Conservation (phyloP, 257 asterid species). For the Nicotiana knightiana region DNA sequence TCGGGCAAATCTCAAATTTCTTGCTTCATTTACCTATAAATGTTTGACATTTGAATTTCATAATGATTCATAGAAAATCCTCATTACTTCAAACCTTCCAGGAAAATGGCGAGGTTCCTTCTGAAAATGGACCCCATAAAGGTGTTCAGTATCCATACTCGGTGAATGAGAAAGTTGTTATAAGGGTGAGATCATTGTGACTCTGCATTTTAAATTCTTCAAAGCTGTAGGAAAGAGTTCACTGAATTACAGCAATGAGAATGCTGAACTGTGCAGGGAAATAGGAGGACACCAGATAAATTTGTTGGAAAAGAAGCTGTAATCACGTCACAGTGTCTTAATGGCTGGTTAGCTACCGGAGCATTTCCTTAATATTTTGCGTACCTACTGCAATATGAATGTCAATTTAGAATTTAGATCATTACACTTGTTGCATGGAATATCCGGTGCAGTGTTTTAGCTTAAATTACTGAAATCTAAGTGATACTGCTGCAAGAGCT, state of each 20-base stretch:
- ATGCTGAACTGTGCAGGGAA: conserved; percentile 59
- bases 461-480: neutral
- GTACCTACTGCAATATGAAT: neutral
- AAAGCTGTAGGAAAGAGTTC: neutral
- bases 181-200: conserved; percentile 49
- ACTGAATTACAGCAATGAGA: neutral
- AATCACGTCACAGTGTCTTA: conserved; percentile 85
- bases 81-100: conserved; percentile 26
- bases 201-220: neutral
- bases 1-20: neutral
- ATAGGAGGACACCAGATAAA: conserved; percentile 93
- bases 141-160: conserved; percentile 87
- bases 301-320: conserved; percentile 97
- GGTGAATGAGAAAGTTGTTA: conserved; percentile 79
- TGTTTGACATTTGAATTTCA: neutral
- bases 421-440: neutral
- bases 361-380: neutral
- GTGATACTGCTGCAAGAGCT: neutral
- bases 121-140: conserved; percentile 62
- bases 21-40: neutral
- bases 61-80: neutral
- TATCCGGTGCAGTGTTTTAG: neutral
- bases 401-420: neutral
- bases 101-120: conserved; percentile 71
- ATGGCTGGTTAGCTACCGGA: conserved; percentile 83